These are phyloP conservation scores for Pseudozyma thailandica DNA, from an alignment of 1,284 basidiomycete genomes.

Conservation along the genomic window DNA sequence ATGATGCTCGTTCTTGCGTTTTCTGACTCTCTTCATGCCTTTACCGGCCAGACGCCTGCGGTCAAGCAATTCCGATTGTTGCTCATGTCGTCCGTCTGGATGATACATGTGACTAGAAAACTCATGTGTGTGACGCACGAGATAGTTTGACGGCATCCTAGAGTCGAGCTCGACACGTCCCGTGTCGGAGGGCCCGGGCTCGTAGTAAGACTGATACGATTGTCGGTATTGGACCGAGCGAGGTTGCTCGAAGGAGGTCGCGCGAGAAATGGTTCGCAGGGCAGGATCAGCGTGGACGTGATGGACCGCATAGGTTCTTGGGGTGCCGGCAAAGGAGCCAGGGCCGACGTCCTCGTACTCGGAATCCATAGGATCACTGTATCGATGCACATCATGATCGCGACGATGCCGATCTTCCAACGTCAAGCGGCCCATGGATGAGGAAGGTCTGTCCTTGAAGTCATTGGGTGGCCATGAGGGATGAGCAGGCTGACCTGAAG, in stretches of 20 bases:
- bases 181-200: constrained; percentile 2
- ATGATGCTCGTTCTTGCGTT: constrained; percentile 52
- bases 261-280: constrained; percentile 17
- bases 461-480: constrained; percentile 4
- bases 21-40: constrained; percentile 47
- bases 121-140: constrained; percentile 1
- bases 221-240: not conserved
- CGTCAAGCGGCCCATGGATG: constrained; percentile 14
- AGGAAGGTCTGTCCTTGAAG: constrained; percentile 5
- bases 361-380: not conserved
- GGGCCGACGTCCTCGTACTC: constrained; percentile 1
- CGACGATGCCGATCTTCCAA: constrained; percentile 20
- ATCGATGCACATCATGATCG: not conserved
- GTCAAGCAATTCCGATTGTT: constrained; percentile 38
- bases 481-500: constrained; percentile 22
- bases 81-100: constrained; percentile 26
- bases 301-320: not conserved
- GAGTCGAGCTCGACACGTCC: constrained; percentile 1
- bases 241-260: constrained; percentile 32
- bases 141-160: constrained; percentile 4
- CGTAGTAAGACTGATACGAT: not conserved
- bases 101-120: constrained; percentile 4
- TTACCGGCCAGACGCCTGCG: constrained; percentile 42
- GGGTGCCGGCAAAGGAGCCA: not conserved
- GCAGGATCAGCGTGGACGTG: not conserved